Evolutionary conservation across 2,329 filamentous ascomycete species (phyloP).

Genomic region (Colletotrichum spaethianum): DNA sequence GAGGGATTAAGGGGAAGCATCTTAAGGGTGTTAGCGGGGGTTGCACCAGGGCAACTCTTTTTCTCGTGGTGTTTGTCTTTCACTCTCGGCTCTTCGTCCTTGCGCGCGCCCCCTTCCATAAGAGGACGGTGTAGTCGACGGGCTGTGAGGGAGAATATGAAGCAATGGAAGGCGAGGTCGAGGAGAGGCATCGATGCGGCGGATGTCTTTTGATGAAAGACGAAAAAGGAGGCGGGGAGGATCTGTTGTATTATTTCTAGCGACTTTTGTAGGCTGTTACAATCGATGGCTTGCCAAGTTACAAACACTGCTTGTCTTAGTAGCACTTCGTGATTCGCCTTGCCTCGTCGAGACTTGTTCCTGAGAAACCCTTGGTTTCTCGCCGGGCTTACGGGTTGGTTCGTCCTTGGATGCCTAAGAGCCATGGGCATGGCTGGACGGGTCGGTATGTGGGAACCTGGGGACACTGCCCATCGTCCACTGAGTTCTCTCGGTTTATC

Average conservation of each 20-base stretch:
- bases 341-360: neutral
- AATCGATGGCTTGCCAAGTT: conserved; percentile 35
- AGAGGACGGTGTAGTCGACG: neutral
- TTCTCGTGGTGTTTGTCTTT: neutral
- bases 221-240: neutral
- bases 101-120: neutral
- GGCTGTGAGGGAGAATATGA: neutral
- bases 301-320: neutral
- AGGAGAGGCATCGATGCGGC: neutral
- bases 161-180: neutral
- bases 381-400: neutral
- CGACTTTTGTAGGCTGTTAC: conserved; percentile 29
- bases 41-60: neutral
- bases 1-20: conserved; percentile 18
- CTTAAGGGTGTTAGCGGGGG: conserved; percentile 3
- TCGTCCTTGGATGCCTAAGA: neutral
- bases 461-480: too few relatives aligned
- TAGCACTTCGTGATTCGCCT: neutral
- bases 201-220: conserved; percentile 16
- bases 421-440: neutral
- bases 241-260: conserved; percentile 30
- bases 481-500: too few relatives aligned
- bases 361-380: neutral
- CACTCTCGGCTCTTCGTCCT: neutral
- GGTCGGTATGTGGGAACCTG: too few relatives aligned